Evolutionary conservation across 208 protist genomes (phyloP).

Genomic region (Leishmania mexicana): DNA sequence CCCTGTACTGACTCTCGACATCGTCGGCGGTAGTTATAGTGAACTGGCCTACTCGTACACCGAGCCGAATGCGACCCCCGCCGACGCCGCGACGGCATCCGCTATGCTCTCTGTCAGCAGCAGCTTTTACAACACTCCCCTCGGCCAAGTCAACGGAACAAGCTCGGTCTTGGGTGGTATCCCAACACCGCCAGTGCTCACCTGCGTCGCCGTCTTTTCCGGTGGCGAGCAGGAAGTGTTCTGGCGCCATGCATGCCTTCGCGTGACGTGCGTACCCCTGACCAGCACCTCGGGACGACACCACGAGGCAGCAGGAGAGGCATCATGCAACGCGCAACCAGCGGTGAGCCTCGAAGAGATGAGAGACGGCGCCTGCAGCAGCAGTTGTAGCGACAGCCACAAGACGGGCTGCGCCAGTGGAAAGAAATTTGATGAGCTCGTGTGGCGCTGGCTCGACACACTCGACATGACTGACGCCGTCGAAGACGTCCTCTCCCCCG

Average conservation of each 20-base stretch:
- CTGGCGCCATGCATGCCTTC: constrained; percentile 20
- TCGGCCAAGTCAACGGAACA: neutral
- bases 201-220: constrained; percentile 13
- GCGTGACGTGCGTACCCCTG: constrained; percentile 17
- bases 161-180: neutral
- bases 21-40: neutral
- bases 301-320: neutral
- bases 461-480: constrained; percentile 18
- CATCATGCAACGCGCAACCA: neutral
- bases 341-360: neutral
- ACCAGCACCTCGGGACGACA: neutral
- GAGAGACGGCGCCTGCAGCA: neutral
- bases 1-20: neutral
- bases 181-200: neutral
- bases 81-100: neutral
- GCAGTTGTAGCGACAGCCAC: neutral
- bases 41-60: neutral
- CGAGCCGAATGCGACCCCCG: neutral
- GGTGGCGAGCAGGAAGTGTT: constrained; percentile 7
- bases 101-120: neutral
- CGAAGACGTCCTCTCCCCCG: constrained; percentile 21
- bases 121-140: neutral
- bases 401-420: neutral
- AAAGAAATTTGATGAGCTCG: neutral
- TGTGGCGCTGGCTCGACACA: constrained; percentile 27